Base-by-base conservation (phyloP, 1,284 basidiomycete species). In the Ganoderma sp. region DNA sequence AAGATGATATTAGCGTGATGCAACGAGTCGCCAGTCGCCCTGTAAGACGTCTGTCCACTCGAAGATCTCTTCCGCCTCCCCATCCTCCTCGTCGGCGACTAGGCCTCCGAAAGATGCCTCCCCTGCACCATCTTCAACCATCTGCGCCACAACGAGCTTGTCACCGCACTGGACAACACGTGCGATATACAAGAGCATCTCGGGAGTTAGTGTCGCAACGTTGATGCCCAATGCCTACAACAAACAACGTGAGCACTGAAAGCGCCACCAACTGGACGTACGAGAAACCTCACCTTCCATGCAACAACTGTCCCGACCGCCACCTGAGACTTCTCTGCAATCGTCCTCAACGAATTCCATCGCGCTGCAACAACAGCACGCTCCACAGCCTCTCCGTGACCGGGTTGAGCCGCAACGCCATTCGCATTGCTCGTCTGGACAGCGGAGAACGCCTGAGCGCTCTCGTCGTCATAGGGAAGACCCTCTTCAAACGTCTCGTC, bases 151-250 rank as follows among this genome's bases (percentile, higher is more conserved):
- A 17, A 71, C 70, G 9, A 82, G 63, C 32, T 67, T 65, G 15
- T 73, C 73, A 17, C 71, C 75, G 39, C 77, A 66, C 15, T 68
- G 71, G 12, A 79, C 54, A 14, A 88, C 75, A 5, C 77, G 77
- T 0, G 82, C 86, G 19, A 85, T 70, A 37, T 79, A 79, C 22
- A 87, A 77, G 52, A 88, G 73, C 62, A 83, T 77, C 72, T 88
- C 87, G 0, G 88, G 88, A 0, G 85, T 83, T 63, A 84, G 83
- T 4, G 87, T 87, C 5, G 75, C 72, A 12, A 84, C 85, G 73
- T 89, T 85, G 58, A 89, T 81, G 1, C 80, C 85, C 3, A 89
- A 81, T 19, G 76, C 84, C 88, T 89, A 59, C 14, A 52, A 22
- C 42, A 17, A 19, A 12, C 2, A 50, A 15, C 48, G 32, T 22